A percentile compares a stretch with the other conserved stretches of the same genome.
These are phyloP conservation scores for Ceratocystis lukuohia DNA, from an alignment of 2,329 filamentous ascomycete genomes.

Conservation along the genomic window DNA sequence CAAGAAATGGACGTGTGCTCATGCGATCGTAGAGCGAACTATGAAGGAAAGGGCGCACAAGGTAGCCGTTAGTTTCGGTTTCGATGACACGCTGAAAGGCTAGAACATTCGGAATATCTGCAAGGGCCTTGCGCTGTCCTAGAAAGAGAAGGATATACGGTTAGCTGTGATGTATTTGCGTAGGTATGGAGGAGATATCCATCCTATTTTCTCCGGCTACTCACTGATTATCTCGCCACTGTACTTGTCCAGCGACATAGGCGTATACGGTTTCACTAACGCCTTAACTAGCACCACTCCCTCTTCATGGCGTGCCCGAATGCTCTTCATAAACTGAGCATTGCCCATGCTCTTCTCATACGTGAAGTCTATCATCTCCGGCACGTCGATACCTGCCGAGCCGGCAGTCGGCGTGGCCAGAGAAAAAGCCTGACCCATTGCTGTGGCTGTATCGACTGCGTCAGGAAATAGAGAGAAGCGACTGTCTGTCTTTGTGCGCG, in stretches of 20 bases:
- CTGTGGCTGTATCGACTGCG: conserved; percentile 13
- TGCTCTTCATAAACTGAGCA: conserved; percentile 91
- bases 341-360: conserved; percentile 89
- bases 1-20: conserved; percentile 88
- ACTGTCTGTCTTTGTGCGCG: conserved; percentile 19
- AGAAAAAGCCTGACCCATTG: conserved; percentile 95
- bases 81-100: conserved; percentile 84
- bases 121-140: conserved; percentile 69
- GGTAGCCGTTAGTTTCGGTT: conserved; percentile 78
- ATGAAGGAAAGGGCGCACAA: conserved; percentile 89
- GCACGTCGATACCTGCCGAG: conserved; percentile 83
- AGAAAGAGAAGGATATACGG: conserved; percentile 9
- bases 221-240: conserved; percentile 61
- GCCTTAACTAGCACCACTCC: conserved; percentile 90
- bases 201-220: conserved; percentile 23
- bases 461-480: background rate
- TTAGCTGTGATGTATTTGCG: too few species aligned
- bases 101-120: conserved; percentile 79
- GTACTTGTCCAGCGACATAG: conserved; percentile 68
- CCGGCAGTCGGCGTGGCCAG: conserved; percentile 82
- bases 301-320: conserved; percentile 78
- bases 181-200: too few species aligned
- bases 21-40: conserved; percentile 95
- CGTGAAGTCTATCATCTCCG: conserved; percentile 76
- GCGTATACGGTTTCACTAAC: conserved; percentile 79